Evolutionary conservation across 257 asterid species (phyloP).

Genomic region (Solanum chaucha): DNA sequence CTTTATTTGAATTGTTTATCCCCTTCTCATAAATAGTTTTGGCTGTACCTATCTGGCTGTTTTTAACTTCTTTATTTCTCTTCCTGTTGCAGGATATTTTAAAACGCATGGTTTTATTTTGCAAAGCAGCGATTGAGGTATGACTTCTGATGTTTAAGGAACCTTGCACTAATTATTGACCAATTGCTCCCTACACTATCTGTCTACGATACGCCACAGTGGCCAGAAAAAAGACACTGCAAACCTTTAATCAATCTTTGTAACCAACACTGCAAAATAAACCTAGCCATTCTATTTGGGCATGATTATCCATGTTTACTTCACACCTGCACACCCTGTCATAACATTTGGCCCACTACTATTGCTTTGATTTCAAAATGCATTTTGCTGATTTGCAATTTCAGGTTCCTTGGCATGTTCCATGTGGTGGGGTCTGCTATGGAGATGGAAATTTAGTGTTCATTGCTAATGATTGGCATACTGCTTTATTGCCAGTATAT

Average conservation of each 20-base stretch:
- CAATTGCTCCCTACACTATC: neutral
- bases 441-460: constrained; percentile 95
- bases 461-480: constrained; percentile 98
- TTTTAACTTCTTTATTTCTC: constrained; percentile 1
- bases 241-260: neutral
- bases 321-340: neutral
- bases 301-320: neutral
- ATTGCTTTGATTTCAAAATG: neutral
- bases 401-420: constrained; percentile 97
- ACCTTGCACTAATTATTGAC: neutral
- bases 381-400: neutral
- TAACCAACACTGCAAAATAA: neutral
- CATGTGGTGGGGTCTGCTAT: constrained; percentile 95
- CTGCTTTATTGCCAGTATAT: constrained; percentile 88
- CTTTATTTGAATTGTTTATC: neutral
- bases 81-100: constrained; percentile 68
- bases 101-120: constrained; percentile 84
- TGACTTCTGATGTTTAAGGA: neutral
- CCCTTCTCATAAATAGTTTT: neutral
- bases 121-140: constrained; percentile 98
- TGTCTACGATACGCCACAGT: neutral
- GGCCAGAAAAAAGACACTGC: neutral
- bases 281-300: neutral
- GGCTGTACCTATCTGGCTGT: neutral
- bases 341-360: neutral